Base-by-base conservation (phyloP, 1,139 yeast species). In the Scheffersomyces illinoinensis region DNA sequence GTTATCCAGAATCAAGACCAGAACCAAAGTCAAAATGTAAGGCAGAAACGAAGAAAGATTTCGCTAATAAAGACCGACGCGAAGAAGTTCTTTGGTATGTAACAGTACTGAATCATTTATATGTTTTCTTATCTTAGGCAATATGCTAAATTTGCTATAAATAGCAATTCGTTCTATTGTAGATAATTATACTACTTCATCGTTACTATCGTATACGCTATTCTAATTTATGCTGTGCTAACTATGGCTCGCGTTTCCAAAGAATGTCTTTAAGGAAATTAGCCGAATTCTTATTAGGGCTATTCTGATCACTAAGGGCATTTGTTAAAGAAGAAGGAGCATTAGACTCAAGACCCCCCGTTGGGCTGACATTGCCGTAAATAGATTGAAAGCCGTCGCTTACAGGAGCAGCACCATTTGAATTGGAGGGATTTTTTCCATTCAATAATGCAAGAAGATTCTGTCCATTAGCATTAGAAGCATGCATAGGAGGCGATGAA, bases 401-500 rank as follows among this genome's bases (percentile, higher is more conserved):
- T 12, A 46, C 21, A n/a, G 24, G 47, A 26, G n/a, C n/a, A 51
- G 39, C 50, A 19, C 39, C 19, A 48, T 24, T 48, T 20, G 51
- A 14, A 4, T 48, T 53, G 6, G 57, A 56, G 7, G 62, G 47
- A 23, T 55, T 59, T 52, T 58, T 59, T 7, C 62, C 61, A 23
- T 64, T 64, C 55, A 66, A 61, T 51, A 66, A 55, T 4, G 65
- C 67, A 47, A 66, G 59, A 23, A 64, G 57, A 33, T 56, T 64
- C 56, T 66, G 58, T 3, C 67, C 68, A 21, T 62, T 63, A 5
- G 53, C 48, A 43, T 64, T 62, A 12, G 61, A 19, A 17, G 51
- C 17, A 21, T 48, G 51, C 5, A 24, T 14, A 20, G 51, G 51
- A 20, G 51, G 51, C 14, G 24, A 48, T 20, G 51, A n/a, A 21